phyloP scores from a whole-genome alignment of 2,329 filamentous ascomycete genomes.

The Calonectria henricotiae region DNA sequence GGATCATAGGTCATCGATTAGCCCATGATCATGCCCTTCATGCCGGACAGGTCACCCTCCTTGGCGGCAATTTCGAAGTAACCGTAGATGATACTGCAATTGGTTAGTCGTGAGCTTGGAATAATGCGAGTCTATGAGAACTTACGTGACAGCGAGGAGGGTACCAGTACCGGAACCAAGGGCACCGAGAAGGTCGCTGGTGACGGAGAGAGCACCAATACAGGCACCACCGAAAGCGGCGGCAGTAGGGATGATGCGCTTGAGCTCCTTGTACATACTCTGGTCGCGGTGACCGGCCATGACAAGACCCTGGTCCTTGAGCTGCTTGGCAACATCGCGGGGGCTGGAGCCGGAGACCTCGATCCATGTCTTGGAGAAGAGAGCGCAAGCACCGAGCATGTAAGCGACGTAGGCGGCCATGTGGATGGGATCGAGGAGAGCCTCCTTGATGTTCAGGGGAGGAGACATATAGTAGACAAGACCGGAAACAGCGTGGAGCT shows the following conservation, averaged over 20 bases:
- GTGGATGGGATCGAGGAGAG: constrained; percentile 96
- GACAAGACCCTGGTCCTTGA: constrained; percentile 99
- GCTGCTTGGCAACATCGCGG: constrained; percentile 98
- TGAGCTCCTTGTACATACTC: constrained; percentile 99
- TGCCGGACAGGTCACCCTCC: constrained; percentile 93
- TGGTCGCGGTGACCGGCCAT: constrained; percentile 99
- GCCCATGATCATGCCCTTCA: constrained; percentile 83
- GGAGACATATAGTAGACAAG: constrained; percentile 99
- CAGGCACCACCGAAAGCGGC: constrained; percentile 98
- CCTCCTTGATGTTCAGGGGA: constrained; percentile 97
- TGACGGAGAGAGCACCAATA: constrained; percentile 97
- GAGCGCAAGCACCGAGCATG: constrained; percentile 97
- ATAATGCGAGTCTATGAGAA: constrained; percentile 60
- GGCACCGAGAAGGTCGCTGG: constrained; percentile 95
- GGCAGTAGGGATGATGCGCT: constrained; percentile 98
- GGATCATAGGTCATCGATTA: constrained; percentile 59
- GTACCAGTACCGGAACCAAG: constrained; percentile 98
- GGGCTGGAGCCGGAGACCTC: constrained; percentile 98
- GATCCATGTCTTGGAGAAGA: constrained; percentile 99
- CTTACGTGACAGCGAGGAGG: constrained; percentile 97
- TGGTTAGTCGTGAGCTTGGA: constrained; percentile 53
- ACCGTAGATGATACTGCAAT: constrained; percentile 93
- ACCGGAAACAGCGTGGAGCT: constrained; percentile 94
- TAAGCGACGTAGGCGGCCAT: constrained; percentile 95
- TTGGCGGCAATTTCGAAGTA: constrained; percentile 99